phyloP scores from a whole-genome alignment of 2,329 filamentous ascomycete genomes.

The Aspergillus sp. region DNA sequence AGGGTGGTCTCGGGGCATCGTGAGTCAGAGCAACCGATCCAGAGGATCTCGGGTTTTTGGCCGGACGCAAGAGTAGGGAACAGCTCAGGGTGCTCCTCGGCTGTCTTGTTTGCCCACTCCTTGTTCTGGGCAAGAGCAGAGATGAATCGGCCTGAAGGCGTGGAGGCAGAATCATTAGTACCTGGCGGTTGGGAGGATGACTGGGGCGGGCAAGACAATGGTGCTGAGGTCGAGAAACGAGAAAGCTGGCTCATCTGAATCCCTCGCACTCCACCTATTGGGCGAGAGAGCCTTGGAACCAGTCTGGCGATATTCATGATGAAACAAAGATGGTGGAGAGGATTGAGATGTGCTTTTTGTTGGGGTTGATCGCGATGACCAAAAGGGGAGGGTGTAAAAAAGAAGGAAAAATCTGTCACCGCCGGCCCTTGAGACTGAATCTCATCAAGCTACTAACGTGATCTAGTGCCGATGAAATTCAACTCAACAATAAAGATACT shows the following conservation, averaged over 20 bases:
- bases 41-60: conserved; percentile 62
- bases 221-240: not conserved
- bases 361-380: not conserved
- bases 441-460: too few species aligned
- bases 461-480: too few species aligned
- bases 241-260: conserved; percentile 3
- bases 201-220: not conserved
- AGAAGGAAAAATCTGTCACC: conserved; percentile 1
- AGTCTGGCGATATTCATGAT: conserved; percentile 20
- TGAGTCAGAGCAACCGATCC: conserved; percentile 84
- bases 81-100: conserved; percentile 63
- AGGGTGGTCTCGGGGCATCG: conserved; percentile 80
- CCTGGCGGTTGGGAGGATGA: conserved; percentile 2
- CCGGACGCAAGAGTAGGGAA: conserved; percentile 64
- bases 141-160: conserved; percentile 51
- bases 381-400: conserved; percentile 1
- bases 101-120: conserved; percentile 63
- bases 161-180: conserved; percentile 10
- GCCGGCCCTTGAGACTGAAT: too few species aligned
- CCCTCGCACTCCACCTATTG: conserved; percentile 3
- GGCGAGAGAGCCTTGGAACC: conserved; percentile 11
- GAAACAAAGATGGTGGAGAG: conserved; percentile 1
- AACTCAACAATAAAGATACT: too few species aligned
- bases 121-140: conserved; percentile 65
- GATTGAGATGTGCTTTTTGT: not conserved